Percentiles rank a stretch among this genome's conserved stretches.
Conservation (phyloP, 108 stramenopile species). For the Cyclotella sp. region DNA sequence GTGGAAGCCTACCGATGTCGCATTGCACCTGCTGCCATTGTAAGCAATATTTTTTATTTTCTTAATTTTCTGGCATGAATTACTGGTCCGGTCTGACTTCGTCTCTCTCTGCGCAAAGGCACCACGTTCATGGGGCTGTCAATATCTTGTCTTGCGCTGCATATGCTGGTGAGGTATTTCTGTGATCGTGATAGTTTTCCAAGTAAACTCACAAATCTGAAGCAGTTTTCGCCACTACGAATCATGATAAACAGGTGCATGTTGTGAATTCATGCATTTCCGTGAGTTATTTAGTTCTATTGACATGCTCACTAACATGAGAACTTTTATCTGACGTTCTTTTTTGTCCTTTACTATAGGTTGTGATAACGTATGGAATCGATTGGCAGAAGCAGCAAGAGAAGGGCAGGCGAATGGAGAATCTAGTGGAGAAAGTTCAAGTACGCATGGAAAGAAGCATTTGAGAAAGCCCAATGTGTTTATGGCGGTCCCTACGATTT, state of each 20-base stretch:
- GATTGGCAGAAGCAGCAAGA: slow-evolving; percentile 36
- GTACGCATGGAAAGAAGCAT: neutral
- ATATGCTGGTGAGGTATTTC: slow-evolving; percentile 37
- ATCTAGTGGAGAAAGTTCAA: neutral
- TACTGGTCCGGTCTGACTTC: neutral
- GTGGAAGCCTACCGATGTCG: slow-evolving; percentile 52
- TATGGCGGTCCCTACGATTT: slow-evolving; percentile 37
- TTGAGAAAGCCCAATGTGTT: slow-evolving; percentile 14
- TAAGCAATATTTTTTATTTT: neutral
- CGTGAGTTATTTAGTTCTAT: neutral
- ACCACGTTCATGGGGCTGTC: slow-evolving; percentile 59
- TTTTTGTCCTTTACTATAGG: too few relatives aligned
- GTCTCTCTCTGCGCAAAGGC: slow-evolving; percentile 1
- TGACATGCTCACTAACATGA: too few relatives aligned
- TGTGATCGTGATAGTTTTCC: neutral
- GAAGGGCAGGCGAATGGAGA: slow-evolving; percentile 3
- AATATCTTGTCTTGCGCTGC: slow-evolving; percentile 54
- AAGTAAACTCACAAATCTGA: neutral
- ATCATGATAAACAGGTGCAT: slow-evolving; percentile 1
- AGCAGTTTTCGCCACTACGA: neutral
- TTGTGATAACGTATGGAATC: slow-evolving; percentile 40
- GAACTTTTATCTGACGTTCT: too few relatives aligned
- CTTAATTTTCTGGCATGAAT: neutral
- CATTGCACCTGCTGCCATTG: slow-evolving; percentile 52
- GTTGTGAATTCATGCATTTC: slow-evolving; percentile 53